These are phyloP conservation scores for Xerocomellus amylosporus DNA, from an alignment of 768 basidiomycete species.

Conservation along the genomic window DNA sequence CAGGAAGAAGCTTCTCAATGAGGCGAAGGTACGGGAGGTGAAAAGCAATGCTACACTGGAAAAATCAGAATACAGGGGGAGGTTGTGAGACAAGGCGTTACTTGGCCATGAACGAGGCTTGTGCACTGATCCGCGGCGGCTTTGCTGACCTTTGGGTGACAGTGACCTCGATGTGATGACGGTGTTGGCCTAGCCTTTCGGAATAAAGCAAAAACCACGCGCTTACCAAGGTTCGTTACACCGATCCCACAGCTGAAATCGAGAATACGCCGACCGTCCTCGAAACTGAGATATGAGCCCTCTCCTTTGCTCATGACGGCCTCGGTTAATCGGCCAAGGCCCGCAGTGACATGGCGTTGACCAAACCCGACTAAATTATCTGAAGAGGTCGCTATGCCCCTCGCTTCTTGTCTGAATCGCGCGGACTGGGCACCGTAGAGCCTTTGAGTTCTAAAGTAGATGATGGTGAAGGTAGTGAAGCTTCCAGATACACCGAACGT, in stretches of 20 bases:
- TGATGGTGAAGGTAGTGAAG: background rate
- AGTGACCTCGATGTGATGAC: constrained; percentile 57
- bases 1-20: constrained; percentile 77
- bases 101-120: constrained; percentile 76
- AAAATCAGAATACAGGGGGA: background rate
- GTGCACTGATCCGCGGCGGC: constrained; percentile 89
- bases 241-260: constrained; percentile 91
- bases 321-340: constrained; percentile 41
- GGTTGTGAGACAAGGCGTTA: constrained; percentile 24
- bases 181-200: background rate
- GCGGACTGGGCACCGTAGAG: background rate
- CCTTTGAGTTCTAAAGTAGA: constrained; percentile 2
- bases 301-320: constrained; percentile 65
- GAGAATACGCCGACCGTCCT: constrained; percentile 69
- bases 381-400: constrained; percentile 23
- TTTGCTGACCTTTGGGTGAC: constrained; percentile 80
- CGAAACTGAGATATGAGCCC: constrained; percentile 70
- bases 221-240: constrained; percentile 76
- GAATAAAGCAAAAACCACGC: background rate
- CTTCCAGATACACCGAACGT: constrained; percentile 7
- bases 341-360: constrained; percentile 44
- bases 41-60: constrained; percentile 87
- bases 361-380: constrained; percentile 35
- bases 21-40: constrained; percentile 84
- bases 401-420: constrained; percentile 1